A percentile compares a stretch with the other conserved stretches of the same genome.
These are phyloP conservation scores for Podospora pseudocomata DNA, from an alignment of 495 filamentous ascomycete genomes.

Conservation along the genomic window DNA sequence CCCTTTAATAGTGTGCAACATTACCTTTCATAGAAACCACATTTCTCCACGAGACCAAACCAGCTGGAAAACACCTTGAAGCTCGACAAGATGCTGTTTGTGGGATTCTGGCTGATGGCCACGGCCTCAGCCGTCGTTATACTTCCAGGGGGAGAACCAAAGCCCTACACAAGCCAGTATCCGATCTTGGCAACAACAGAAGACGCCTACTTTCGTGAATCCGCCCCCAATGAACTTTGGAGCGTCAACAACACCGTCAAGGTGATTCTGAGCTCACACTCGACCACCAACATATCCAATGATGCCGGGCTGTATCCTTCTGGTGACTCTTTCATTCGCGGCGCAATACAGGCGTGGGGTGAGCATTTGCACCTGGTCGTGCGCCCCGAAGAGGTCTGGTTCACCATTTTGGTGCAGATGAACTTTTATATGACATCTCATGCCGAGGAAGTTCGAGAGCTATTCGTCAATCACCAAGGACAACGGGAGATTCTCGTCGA, in stretches of 20 bases:
- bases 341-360: slow-evolving; percentile 47
- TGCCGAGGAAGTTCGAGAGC: slow-evolving; percentile 39
- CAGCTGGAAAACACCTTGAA: too few relatives aligned
- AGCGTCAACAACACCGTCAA: slow-evolving; percentile 17
- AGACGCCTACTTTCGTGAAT: slow-evolving; percentile 18
- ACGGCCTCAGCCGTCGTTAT: slow-evolving; percentile 19
- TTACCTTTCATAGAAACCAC: too few relatives aligned
- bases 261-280: slow-evolving; percentile 21
- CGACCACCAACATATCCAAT: slow-evolving; percentile 7
- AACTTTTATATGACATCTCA: slow-evolving; percentile 51
- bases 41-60: too few relatives aligned
- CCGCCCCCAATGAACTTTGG: slow-evolving; percentile 24
- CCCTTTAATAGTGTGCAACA: too few relatives aligned
- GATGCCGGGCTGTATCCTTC: slow-evolving; percentile 19
- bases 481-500: slow-evolving; percentile 38
- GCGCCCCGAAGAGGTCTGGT: slow-evolving; percentile 60
- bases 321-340: slow-evolving; percentile 48
- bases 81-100: slow-evolving; percentile 12
- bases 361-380: slow-evolving; percentile 50
- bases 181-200: slow-evolving; percentile 5
- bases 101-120: slow-evolving; percentile 7
- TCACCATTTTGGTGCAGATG: slow-evolving; percentile 53
- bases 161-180: slow-evolving; percentile 16
- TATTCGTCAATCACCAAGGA: slow-evolving; percentile 45
- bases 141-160: slow-evolving; percentile 29